Evolutionary conservation across 2,329 filamentous ascomycete genomes (phyloP), one percentile per base, ranked within the genome.

Genomic region (Aspergillus uvarum): DNA sequence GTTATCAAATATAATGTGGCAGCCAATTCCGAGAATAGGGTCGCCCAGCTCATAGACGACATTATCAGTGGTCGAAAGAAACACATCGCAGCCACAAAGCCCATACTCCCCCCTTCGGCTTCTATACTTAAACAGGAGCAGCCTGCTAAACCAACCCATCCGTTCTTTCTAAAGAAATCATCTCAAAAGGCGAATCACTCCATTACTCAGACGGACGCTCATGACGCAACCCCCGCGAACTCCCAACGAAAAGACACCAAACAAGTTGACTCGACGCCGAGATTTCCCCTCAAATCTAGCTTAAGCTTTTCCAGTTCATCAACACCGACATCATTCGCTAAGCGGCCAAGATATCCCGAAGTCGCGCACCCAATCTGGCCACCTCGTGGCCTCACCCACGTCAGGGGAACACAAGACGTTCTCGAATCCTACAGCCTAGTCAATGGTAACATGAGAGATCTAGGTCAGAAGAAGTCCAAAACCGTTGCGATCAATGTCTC

Each of bases 141-240:
- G 58, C 67, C 75, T 48, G 65, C 72, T 6, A 87, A 84, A 67
- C 66, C 79, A 1, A 83, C 85, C 0, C 87, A 92, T 74, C 89
- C 89, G 0, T 90, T 92, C 70, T 92, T 92, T 68, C 70, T 82
- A 16, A 85, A 83, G 5, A 89, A 87, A 65, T 22, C 79, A 6
- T 72, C 74, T 8, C 71, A 61, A 29, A 70, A 68, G 22, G 5
- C 59, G 0, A 63, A 66, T 5, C 8, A 26, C 4, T 12, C 29
- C 6, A 19, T 44, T 50, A 26, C 55, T 11, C 57, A 58, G 3
- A 22, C 31, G 12, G 8, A 12, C 12, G 19, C 42, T 12, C 29
- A 53, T 26, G 35, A 54, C 53, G 29, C 32, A 11, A 21, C 32
- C 3, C 26, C 58, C 2, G 19, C 38, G 1, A 32, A 51, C 21